Percentiles rank a stretch among this genome's conserved stretches.
phyloP scores from a whole-genome alignment of 768 basidiomycete genomes.

The Hygrophoropsis aurantiaca region DNA sequence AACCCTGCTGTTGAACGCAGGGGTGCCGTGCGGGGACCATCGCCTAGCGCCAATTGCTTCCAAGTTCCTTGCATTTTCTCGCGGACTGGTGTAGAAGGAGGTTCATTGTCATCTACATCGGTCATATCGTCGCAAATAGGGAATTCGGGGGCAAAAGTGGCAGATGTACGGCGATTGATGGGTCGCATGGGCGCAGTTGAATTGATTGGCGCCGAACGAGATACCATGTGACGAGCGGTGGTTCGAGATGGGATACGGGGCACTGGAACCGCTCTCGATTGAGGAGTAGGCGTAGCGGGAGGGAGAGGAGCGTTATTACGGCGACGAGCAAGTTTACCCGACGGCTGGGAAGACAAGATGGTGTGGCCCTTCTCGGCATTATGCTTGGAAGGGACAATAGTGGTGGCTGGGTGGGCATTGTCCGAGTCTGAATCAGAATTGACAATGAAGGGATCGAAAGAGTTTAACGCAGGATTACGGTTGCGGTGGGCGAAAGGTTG shows the following conservation, averaged over 20 bases:
- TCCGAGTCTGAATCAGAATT: constrained; percentile 45
- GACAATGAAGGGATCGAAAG: constrained; percentile 49
- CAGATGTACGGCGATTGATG: constrained; percentile 30
- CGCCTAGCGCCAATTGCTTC: constrained; percentile 35
- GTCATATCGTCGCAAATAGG: constrained; percentile 76
- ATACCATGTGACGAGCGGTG: constrained; percentile 31
- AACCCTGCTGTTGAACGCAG: constrained; percentile 36
- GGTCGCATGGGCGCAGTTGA: constrained; percentile 33
- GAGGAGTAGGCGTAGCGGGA: constrained; percentile 36
- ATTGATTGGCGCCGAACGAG: constrained; percentile 53
- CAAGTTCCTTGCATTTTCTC: constrained; percentile 29
- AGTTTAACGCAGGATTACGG: constrained; percentile 36
- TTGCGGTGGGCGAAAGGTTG: constrained; percentile 24
- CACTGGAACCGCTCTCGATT: constrained; percentile 48
- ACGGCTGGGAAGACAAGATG: constrained; percentile 46
- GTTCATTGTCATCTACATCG: constrained; percentile 43
- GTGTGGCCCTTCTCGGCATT: constrained; percentile 30
- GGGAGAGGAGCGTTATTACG: constrained; percentile 40
- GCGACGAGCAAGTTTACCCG: constrained; percentile 60
- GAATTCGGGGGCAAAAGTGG: constrained; percentile 41
- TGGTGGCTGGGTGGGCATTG: constrained; percentile 34
- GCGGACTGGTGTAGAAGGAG: constrained; percentile 58
- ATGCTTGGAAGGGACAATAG: constrained; percentile 19
- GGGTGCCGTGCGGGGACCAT: constrained; percentile 54
- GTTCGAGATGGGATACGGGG: constrained; percentile 31